Base-by-base conservation (phyloP, 1,284 basidiomycete species). In the Tilletia indica region DNA sequence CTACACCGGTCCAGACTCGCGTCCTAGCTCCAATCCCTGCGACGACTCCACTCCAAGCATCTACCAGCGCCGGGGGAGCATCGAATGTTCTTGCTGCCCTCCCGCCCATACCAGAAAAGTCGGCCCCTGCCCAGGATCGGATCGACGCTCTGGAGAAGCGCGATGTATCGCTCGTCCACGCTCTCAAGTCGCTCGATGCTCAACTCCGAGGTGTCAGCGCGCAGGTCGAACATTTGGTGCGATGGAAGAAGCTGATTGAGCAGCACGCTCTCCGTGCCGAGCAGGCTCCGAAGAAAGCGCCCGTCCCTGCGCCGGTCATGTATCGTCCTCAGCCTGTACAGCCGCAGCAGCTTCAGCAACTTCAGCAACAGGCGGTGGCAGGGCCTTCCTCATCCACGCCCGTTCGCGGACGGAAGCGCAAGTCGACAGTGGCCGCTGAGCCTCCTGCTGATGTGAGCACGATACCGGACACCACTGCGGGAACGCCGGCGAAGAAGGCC, bases 181-280 rank as follows among this genome's bases (percentile, higher is more conserved):
- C 56, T 4, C 21, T 58, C 21, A 58, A 58, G 21, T 31, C 56
- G 16, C 56, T 58, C 21, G 56, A 58, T 25, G 56, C 56, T 34
- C 56, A 58, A 8, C 56, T 58, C 6, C 56, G 56, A n/a, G 56
- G 56, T 9, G 56, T 58, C 25, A 58, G 56, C 56, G 12, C 21
- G 21, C 56, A 58, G 21, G 56, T 58, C 56, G 56, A 58, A 8
- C 19, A 58, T 58, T 12, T 58, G 12, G 56, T 58, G 14, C 56
- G 56, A 21, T 58, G 56, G 56, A 58, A 58, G 56, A 58, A 58
- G 56, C 56, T 58, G 21, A 58, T 58, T 14, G 56, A 58, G 21
- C 56, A 58, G 14, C 56, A 58, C 34, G 56, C 56, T 21, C 56
- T 58, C 11, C 56, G 56, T 31, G 56, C 56, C 12, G 56, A 58